Base-by-base conservation (phyloP, 345 rosid species). In the Arabidopsis suecica region DNA sequence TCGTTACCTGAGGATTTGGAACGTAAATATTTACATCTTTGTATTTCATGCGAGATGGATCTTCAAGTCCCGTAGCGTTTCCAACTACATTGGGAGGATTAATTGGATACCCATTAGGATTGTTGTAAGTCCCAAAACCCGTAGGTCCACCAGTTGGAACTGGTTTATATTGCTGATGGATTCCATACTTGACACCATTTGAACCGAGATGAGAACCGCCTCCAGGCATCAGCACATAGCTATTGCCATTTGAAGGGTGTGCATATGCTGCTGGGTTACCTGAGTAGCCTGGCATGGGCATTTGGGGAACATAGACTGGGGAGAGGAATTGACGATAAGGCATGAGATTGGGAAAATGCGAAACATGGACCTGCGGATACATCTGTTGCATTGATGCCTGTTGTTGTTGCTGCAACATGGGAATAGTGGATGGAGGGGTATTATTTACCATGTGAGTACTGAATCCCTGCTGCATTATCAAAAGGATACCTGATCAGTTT, bases 281-380 rank as follows among this genome's bases (percentile, higher is more conserved):
- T 5, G 98, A 87, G 79, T 91, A 94, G 18, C 97, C 96, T 53
- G 89, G 91, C 90, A 93, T 80, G 54, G 93, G 91, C 91, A 93
- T 91, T 44, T 86, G 97, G 11, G 97, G 96, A 11, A 89, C 85
- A 72, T 89, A 93, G 72, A 93, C 84, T 3, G 94, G 98, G 53
- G 97, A 86, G 68, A 91, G 60, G 51, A 88, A 83, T 81, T 87
- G 98, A 12, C 97, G 97, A 73, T 87, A 91, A 3, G 97, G 94
- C 97, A 93, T 84, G n/a, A 88, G 72, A 76, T 86, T 89, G 23
- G 91, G 75, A 70, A 61, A 91, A 77, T 89, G 98, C 58, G 97
- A 84, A 68, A 93, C 81, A 41, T 93, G 98, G 69, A 89, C 91
- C 86, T 86, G 98, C 25, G 93, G 97, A 80, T 89, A 93, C 87